Evolutionary conservation across 176 grass and related monocot genomes (phyloP), one percentile per base, ranked within the genome.

Genomic region (Aegilops sharonensis): DNA sequence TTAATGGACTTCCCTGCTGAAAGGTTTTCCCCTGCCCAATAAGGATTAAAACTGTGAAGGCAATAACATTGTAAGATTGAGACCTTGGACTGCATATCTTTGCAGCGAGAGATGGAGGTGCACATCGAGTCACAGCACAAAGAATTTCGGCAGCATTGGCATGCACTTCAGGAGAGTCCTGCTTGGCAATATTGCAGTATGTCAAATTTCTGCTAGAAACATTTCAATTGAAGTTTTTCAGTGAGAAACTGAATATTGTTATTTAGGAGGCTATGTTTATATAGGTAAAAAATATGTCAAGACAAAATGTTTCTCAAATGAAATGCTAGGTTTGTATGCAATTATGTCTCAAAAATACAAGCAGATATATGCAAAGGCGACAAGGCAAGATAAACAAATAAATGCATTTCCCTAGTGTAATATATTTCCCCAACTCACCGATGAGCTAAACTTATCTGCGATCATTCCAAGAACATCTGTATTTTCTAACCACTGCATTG

Each of bases 111-210:
- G 87, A 89, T 54, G 97, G 94, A 81, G 97, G 97, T 62, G 94
- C 97, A 91, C 88, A 99, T 50, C 97, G 88, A 69, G 92, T 99
- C 68, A 99, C 91, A 48, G 97, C 92, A 88, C 97, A 97, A 70
- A 99, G 92, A 82, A 96, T 96, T 86, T 99, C 94, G 18, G 97
- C 87, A 89, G 92, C 89, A 85, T 99, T 99, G 64, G 94, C 92
- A 85, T 99, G 97, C 66, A 99, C 97, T 90, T 99, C 92, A 90
- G 92, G 92, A 89, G 90, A 99, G 78, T 96, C 94, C 97, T 99
- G 87, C 78, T 90, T 66, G 54, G 32, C 17, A 76, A 77, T 67
- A 82, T 83, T 52, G 77, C n/a, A 84, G n/a, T 11, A 50, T 27
- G 68, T 82, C 66, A 91, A 89, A 17, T 23, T 82, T 71, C 48